These are phyloP conservation scores for Cyclanthera cordifolia DNA, from an alignment of 306 rosid genomes.

Conservation along the genomic window DNA sequence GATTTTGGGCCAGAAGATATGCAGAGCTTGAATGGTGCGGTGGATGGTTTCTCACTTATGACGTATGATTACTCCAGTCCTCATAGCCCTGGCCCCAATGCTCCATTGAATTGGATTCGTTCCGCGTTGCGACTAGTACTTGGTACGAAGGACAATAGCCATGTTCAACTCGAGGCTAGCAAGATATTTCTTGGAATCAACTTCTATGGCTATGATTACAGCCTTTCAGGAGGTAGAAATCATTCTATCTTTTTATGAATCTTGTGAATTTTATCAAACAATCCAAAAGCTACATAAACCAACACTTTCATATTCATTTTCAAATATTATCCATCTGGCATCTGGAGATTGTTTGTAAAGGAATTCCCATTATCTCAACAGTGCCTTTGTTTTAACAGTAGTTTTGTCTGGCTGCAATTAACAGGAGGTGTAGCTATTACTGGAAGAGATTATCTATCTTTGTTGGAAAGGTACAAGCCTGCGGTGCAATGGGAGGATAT, in stretches of 20 bases:
- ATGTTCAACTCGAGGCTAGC: constrained; percentile 27
- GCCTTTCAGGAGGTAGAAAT: constrained; percentile 50
- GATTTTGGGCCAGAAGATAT: constrained; percentile 87
- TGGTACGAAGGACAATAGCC: constrained; percentile 27
- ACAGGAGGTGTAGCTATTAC: constrained; percentile 59
- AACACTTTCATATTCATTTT: not conserved
- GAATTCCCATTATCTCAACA: not conserved
- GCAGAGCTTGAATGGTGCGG: constrained; percentile 46
- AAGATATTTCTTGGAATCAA: constrained; percentile 86
- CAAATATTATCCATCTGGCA: not conserved
- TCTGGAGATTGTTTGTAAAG: not conserved
- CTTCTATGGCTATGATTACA: constrained; percentile 84
- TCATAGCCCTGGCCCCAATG: constrained; percentile 89
- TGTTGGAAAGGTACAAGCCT: constrained; percentile 77
- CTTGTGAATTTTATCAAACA: no score
- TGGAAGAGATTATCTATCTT: constrained; percentile 62
- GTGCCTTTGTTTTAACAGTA: not conserved
- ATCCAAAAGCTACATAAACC: no score
- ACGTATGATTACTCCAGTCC: constrained; percentile 85
- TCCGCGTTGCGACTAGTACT: constrained; percentile 46
- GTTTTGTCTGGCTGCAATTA: constrained; percentile 29
- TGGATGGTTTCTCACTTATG: constrained; percentile 89
- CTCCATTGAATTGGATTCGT: constrained; percentile 87
- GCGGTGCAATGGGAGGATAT: constrained; percentile 63
- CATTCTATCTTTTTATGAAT: not conserved